Percentiles rank a stretch among this genome's conserved stretches.
Conservation (phyloP, 495 filamentous ascomycete species). For the Penicillium longicatenatum region DNA sequence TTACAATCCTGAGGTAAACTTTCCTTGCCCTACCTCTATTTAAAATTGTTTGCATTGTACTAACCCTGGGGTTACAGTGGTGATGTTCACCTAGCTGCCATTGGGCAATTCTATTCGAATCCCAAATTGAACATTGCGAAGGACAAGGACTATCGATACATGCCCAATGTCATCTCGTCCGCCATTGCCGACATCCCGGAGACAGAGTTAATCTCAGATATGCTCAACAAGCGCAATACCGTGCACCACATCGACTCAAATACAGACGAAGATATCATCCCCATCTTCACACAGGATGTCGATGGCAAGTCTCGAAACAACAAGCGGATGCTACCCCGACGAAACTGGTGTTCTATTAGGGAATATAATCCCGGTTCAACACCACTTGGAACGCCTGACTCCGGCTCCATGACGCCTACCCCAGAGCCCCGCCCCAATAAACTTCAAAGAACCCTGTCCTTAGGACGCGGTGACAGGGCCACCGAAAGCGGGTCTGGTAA, state of each 20-base stretch:
- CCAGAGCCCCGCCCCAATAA: constrained; percentile 50
- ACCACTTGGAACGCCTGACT: constrained; percentile 62
- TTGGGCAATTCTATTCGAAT: constrained; percentile 94
- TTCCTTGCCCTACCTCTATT: background rate
- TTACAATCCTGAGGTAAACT: constrained; percentile 77
- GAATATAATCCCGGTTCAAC: constrained; percentile 75
- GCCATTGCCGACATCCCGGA: constrained; percentile 91
- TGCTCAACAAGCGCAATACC: constrained; percentile 91
- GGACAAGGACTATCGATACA: constrained; percentile 90
- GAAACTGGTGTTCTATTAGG: constrained; percentile 91
- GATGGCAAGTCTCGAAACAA: constrained; percentile 90
- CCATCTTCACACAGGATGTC: constrained; percentile 85
- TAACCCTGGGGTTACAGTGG: constrained; percentile 52
- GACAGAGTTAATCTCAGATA: constrained; percentile 83
- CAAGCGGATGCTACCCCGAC: constrained; percentile 82
- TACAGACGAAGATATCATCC: constrained; percentile 95
- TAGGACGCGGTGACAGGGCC: constrained; percentile 57
- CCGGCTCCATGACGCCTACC: constrained; percentile 25
- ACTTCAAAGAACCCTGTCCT: constrained; percentile 61
- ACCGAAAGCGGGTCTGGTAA: constrained; percentile 19
- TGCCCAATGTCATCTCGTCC: constrained; percentile 86
- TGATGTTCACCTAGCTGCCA: constrained; percentile 89
- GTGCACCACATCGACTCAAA: constrained; percentile 73
- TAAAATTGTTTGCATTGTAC: constrained; percentile 2
- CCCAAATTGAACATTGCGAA: constrained; percentile 74